These are phyloP conservation scores for Neopestalotiopsis rosae DNA, from an alignment of 2,329 filamentous ascomycete genomes.

Conservation along the genomic window DNA sequence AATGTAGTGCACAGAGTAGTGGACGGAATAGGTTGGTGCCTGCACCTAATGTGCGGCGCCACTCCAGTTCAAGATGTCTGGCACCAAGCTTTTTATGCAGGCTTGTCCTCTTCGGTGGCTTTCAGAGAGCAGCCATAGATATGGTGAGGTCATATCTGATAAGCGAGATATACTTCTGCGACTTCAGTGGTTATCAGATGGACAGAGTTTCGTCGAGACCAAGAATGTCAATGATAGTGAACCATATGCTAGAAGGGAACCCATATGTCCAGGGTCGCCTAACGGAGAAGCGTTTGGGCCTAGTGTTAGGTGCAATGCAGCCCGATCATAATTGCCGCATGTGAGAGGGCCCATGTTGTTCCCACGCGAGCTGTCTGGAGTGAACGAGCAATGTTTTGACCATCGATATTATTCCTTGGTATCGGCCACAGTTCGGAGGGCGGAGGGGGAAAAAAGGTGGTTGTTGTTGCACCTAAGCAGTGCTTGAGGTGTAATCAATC, in stretches of 20 bases:
- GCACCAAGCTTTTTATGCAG: no score
- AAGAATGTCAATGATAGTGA: neutral
- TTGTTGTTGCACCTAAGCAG: neutral
- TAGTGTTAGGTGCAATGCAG: neutral
- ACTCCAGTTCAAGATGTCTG: no score
- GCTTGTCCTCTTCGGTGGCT: neutral
- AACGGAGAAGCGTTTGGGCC: neutral
- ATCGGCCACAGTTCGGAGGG: conserved; percentile 1
- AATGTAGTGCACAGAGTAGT: no score
- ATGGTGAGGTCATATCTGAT: conserved; percentile 1
- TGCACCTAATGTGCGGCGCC: no score
- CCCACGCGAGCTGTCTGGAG: neutral
- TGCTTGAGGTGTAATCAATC: neutral
- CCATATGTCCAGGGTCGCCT: neutral
- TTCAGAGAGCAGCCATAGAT: neutral
- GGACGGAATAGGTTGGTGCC: no score
- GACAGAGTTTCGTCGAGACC: neutral
- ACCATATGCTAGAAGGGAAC: neutral
- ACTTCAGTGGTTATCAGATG: neutral
- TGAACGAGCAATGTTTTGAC: neutral
- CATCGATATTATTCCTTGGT: no score
- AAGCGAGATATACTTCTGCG: neutral
- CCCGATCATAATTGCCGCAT: conserved; percentile 3
- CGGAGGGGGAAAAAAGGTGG: neutral
- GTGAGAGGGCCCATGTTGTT: conserved; percentile 2